Conservation (phyloP, 2,329 filamentous ascomycete genomes). For the Neonectria hederae region DNA sequence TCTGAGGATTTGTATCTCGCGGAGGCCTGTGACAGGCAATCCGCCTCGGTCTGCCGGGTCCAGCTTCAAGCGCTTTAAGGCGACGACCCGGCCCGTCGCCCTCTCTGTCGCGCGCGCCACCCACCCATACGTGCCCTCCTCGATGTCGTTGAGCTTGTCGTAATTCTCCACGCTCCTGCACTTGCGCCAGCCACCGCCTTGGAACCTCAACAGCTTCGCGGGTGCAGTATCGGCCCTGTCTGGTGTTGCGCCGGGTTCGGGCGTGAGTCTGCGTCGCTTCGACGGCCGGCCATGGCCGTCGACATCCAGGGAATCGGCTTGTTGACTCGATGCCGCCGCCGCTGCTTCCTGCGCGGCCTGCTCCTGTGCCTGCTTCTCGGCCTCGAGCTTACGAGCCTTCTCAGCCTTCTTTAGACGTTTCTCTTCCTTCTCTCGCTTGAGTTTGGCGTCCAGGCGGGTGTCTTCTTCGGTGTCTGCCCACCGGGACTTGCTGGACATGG, state of each 20-base stretch:
- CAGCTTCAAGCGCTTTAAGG: slow-evolving; percentile 93
- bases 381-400: slow-evolving; percentile 76
- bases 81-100: slow-evolving; percentile 81
- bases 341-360: slow-evolving; percentile 47
- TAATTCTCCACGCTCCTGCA: slow-evolving; percentile 87
- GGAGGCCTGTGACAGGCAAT: slow-evolving; percentile 88
- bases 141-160: slow-evolving; percentile 94
- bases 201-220: slow-evolving; percentile 75
- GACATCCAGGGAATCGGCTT: slow-evolving; percentile 14
- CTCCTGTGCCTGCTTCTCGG: slow-evolving; percentile 48
- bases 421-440: slow-evolving; percentile 86
- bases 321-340: not conserved
- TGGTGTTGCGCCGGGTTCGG: slow-evolving; percentile 48
- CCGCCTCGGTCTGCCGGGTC: slow-evolving; percentile 77
- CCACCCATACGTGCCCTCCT: slow-evolving; percentile 96
- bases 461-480: slow-evolving; percentile 91
- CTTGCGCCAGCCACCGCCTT: slow-evolving; percentile 71
- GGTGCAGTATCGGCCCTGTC: slow-evolving; percentile 36
- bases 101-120: slow-evolving; percentile 85
- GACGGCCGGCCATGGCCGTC: slow-evolving; percentile 56
- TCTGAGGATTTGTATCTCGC: slow-evolving; percentile 92
- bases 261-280: slow-evolving; percentile 70
- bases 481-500: slow-evolving; percentile 77
- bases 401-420: slow-evolving; percentile 86
- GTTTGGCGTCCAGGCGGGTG: slow-evolving; percentile 74